A percentile compares a stretch with the other conserved stretches of the same genome.
Evolutionary conservation across 805 yeast genomes (phyloP).

Genomic region (Yarrowia deformans): DNA sequence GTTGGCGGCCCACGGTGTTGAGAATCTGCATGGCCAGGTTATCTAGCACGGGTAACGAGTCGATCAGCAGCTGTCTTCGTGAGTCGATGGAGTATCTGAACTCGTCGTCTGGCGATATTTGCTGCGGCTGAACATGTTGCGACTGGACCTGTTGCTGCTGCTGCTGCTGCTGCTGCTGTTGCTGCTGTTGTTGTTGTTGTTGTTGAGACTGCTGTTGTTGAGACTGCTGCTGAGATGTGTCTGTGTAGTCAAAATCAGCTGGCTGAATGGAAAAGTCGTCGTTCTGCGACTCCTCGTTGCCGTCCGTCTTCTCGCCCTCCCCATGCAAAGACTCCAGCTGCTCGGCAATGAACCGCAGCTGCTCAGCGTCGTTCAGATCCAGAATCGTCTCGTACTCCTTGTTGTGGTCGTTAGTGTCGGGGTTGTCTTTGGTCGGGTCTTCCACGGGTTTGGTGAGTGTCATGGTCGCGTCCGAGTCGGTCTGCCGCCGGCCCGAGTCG

Average conservation of each 20-base stretch:
- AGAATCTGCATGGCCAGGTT: constrained; percentile 82
- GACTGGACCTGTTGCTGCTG: not conserved
- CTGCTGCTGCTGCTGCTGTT: not conserved
- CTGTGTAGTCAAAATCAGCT: constrained; percentile 15
- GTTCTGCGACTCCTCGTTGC: not conserved
- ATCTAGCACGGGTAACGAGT: constrained; percentile 70
- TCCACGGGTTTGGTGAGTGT: constrained; percentile 17
- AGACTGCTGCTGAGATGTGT: not conserved
- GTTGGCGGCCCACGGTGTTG: constrained; percentile 72
- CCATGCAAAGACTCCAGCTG: constrained; percentile 44
- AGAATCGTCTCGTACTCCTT: constrained; percentile 40
- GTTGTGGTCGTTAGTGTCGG: not conserved
- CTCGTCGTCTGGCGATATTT: constrained; percentile 29
- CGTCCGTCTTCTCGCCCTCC: constrained; percentile 17
- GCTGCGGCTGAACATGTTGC: not conserved
- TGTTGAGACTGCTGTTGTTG: not conserved
- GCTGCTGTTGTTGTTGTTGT: not conserved
- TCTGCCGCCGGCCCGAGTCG: constrained; percentile 2
- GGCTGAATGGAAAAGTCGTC: constrained; percentile 12
- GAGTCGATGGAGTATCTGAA: constrained; percentile 54
- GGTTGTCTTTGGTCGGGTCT: not conserved
- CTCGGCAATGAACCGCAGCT: constrained; percentile 46
- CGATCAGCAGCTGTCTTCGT: constrained; percentile 27
- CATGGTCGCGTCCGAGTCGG: not conserved
- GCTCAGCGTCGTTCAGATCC: constrained; percentile 47